Percentiles rank a stretch among this genome's conserved stretches.
phyloP scores from a whole-genome alignment of 1,139 yeast genomes.

The Debaryomyces robertsiae region DNA sequence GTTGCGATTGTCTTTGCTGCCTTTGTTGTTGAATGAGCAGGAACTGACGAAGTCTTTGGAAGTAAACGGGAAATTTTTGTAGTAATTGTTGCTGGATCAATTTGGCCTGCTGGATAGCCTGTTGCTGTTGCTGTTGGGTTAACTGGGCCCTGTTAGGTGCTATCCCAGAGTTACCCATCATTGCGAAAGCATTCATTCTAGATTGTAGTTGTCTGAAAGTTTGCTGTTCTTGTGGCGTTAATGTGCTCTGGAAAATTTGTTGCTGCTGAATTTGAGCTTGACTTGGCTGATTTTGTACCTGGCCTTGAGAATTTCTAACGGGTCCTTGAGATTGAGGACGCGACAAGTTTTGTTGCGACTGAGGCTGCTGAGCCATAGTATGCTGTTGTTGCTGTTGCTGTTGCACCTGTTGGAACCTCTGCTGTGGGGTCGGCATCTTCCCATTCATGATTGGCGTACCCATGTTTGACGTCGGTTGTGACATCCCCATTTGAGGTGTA shows the following conservation, averaged over 20 bases:
- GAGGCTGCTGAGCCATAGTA: slow-evolving; percentile 22
- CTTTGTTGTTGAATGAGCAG: slow-evolving; percentile 45
- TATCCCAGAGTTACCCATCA: slow-evolving; percentile 49
- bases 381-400: slow-evolving; percentile 20
- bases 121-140: slow-evolving; percentile 49
- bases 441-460: slow-evolving; percentile 22
- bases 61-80: slow-evolving; percentile 47
- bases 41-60: slow-evolving; percentile 46
- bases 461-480: slow-evolving; percentile 16
- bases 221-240: slow-evolving; percentile 49
- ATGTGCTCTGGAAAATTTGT: slow-evolving; percentile 46
- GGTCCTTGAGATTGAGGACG: slow-evolving; percentile 10
- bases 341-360: slow-evolving; percentile 12
- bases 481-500: slow-evolving; percentile 13
- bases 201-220: slow-evolving; percentile 46
- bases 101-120: slow-evolving; percentile 49
- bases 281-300: slow-evolving; percentile 18
- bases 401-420: slow-evolving; percentile 24
- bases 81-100: slow-evolving; percentile 45
- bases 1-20: slow-evolving; percentile 28
- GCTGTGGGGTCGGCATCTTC: slow-evolving; percentile 24
- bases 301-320: slow-evolving; percentile 5
- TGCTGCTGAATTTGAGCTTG: slow-evolving; percentile 49
- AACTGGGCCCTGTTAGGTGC: slow-evolving; percentile 48
- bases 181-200: slow-evolving; percentile 44